Conservation (phyloP, 2,329 filamentous ascomycete species). For the Scytalidium lignicola region DNA sequence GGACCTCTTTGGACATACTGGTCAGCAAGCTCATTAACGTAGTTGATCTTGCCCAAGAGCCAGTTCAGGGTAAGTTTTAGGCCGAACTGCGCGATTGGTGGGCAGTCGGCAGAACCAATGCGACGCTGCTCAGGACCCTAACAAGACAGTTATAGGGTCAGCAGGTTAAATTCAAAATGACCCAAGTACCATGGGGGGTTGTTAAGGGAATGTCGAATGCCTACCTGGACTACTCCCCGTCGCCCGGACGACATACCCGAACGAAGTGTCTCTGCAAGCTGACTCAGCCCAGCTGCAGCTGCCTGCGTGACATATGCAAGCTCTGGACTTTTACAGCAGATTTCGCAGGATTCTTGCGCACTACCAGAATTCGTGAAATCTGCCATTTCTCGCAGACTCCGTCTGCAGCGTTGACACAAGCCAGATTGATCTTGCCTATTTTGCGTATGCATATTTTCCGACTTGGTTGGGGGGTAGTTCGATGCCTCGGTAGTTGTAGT, state of each 20-base stretch:
- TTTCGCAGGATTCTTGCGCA: slow-evolving; percentile 14
- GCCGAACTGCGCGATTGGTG: slow-evolving; percentile 22
- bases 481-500: neutral
- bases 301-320: slow-evolving; percentile 17
- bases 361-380: neutral
- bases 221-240: slow-evolving; percentile 18
- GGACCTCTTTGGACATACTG: slow-evolving; percentile 21
- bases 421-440: neutral
- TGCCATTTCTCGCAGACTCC: neutral
- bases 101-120: slow-evolving; percentile 14
- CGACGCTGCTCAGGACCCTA: slow-evolving; percentile 12
- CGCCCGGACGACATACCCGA: slow-evolving; percentile 20
- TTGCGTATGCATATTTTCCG: neutral
- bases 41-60: slow-evolving; percentile 22
- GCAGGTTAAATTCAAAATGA: slow-evolving; percentile 6
- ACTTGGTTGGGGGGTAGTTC: neutral
- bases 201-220: neutral
- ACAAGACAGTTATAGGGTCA: slow-evolving; percentile 10
- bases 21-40: slow-evolving; percentile 24
- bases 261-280: slow-evolving; percentile 22
- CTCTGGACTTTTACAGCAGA: slow-evolving; percentile 18
- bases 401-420: slow-evolving; percentile 20
- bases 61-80: slow-evolving; percentile 22
- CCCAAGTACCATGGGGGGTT: slow-evolving; percentile 2
- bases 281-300: slow-evolving; percentile 22